A percentile compares a stretch with the other conserved stretches of the same genome.
These are phyloP conservation scores for Asparagopsis taxiformis DNA, from an alignment of 31 red algal species.

Conservation along the genomic window DNA sequence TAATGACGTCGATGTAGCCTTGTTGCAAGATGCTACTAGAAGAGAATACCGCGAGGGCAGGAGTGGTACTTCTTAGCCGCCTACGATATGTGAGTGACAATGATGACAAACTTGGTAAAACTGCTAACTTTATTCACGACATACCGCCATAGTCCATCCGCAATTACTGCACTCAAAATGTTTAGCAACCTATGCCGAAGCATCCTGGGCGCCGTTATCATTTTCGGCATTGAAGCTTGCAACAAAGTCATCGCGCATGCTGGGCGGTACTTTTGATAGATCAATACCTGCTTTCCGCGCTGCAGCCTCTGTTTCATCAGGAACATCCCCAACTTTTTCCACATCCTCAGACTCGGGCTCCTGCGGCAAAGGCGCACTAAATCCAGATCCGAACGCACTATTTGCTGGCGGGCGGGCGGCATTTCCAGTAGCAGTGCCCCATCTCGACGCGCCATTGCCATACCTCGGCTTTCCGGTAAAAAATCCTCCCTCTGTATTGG, in stretches of 20 bases:
- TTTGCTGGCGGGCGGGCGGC: constrained; percentile 18
- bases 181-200: too few relatives aligned
- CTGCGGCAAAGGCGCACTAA: constrained; percentile 9
- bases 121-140: too few relatives aligned
- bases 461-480: neutral
- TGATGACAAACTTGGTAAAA: too few relatives aligned
- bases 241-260: constrained; percentile 75
- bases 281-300: constrained; percentile 63
- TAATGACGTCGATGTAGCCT: constrained; percentile 68
- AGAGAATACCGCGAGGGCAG: constrained; percentile 48
- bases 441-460: too few relatives aligned
- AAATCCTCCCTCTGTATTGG: neutral
- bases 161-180: too few relatives aligned
- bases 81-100: too few relatives aligned
- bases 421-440: neutral
- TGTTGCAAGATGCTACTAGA: constrained; percentile 92
- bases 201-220: too few relatives aligned
- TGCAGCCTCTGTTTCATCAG: constrained; percentile 28
- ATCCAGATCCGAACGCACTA: constrained; percentile 53
- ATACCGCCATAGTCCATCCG: too few relatives aligned
- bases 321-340: neutral
- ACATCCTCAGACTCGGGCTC: neutral
- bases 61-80: constrained; percentile 9
- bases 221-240: constrained; percentile 50
- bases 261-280: constrained; percentile 66